phyloP scores from a whole-genome alignment of 768 basidiomycete genomes.

The Boletus insuetus region DNA sequence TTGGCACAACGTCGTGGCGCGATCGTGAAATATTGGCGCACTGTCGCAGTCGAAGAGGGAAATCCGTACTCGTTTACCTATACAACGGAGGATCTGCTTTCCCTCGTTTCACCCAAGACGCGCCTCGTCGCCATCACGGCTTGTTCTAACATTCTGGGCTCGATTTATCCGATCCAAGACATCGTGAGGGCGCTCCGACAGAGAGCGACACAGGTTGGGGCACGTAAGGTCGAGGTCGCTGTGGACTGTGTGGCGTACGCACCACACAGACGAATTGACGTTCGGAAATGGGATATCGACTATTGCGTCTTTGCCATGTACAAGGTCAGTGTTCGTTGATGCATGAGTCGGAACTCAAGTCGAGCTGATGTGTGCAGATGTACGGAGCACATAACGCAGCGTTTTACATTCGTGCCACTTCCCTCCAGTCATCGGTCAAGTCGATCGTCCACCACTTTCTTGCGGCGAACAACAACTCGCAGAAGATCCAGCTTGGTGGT shows the following conservation, averaged over 20 bases:
- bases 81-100: conserved; percentile 53
- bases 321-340: conserved; percentile 47
- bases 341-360: not conserved
- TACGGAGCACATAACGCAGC: conserved; percentile 73
- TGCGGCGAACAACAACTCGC: conserved; percentile 39
- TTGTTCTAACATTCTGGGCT: conserved; percentile 75
- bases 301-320: conserved; percentile 71
- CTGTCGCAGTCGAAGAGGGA: conserved; percentile 42
- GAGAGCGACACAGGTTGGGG: conserved; percentile 50
- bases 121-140: conserved; percentile 72
- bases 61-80: conserved; percentile 69
- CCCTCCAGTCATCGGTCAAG: conserved; percentile 50
- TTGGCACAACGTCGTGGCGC: conserved; percentile 58
- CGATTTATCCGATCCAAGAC: conserved; percentile 58
- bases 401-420: conserved; percentile 53
- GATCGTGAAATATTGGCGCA: conserved; percentile 57
- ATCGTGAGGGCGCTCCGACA: conserved; percentile 50
- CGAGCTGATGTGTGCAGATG: conserved; percentile 40
- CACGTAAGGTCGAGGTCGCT: conserved; percentile 59
- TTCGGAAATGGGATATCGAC: conserved; percentile 75
- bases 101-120: conserved; percentile 62
- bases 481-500: conserved; percentile 72
- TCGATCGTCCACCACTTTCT: conserved; percentile 75
- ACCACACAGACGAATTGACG: conserved; percentile 69
- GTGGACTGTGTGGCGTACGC: conserved; percentile 81